These are phyloP conservation scores for Mycena alexandri DNA, from an alignment of 768 basidiomycete species.

Conservation along the genomic window DNA sequence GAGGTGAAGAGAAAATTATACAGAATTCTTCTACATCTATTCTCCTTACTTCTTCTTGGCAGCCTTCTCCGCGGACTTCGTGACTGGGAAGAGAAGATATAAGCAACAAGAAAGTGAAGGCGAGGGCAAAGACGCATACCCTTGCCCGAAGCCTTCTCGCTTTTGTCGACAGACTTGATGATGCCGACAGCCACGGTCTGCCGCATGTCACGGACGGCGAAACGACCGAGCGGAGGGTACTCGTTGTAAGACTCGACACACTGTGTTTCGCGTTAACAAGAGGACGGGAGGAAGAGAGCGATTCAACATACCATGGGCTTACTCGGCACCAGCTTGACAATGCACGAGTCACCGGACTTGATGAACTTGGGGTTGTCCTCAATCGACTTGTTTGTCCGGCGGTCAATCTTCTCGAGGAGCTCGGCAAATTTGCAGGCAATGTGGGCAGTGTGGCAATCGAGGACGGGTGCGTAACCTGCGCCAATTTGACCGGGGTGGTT, in stretches of 20 bases:
- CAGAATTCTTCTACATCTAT: conserved; percentile 80
- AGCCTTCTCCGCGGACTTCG: conserved; percentile 97
- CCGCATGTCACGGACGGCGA: conserved; percentile 99
- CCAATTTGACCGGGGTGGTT: conserved; percentile 99
- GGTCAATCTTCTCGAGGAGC: conserved; percentile 99
- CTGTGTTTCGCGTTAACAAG: conserved; percentile 45
- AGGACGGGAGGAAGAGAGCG: neutral
- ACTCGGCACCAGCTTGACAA: conserved; percentile 95
- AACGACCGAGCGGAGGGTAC: conserved; percentile 99
- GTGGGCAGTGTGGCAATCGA: conserved; percentile 99
- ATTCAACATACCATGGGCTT: conserved; percentile 83
- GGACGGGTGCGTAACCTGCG: conserved; percentile 98
- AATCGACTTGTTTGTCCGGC: conserved; percentile 94
- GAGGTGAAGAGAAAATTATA: conserved; percentile 65
- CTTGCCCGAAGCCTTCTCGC: conserved; percentile 91
- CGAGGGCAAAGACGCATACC: conserved; percentile 56
- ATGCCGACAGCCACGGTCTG: conserved; percentile 99
- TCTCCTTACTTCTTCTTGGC: conserved; percentile 89
- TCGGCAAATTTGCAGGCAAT: conserved; percentile 99
- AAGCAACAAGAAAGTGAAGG: conserved; percentile 12
- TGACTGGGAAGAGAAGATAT: conserved; percentile 62
- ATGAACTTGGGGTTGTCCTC: conserved; percentile 95
- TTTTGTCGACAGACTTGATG: conserved; percentile 98
- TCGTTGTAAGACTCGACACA: conserved; percentile 94
- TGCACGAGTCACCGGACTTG: conserved; percentile 99